These are phyloP conservation scores for Aristolochia contorta DNA, from an alignment of 164 flowering plant species.

Conservation along the genomic window DNA sequence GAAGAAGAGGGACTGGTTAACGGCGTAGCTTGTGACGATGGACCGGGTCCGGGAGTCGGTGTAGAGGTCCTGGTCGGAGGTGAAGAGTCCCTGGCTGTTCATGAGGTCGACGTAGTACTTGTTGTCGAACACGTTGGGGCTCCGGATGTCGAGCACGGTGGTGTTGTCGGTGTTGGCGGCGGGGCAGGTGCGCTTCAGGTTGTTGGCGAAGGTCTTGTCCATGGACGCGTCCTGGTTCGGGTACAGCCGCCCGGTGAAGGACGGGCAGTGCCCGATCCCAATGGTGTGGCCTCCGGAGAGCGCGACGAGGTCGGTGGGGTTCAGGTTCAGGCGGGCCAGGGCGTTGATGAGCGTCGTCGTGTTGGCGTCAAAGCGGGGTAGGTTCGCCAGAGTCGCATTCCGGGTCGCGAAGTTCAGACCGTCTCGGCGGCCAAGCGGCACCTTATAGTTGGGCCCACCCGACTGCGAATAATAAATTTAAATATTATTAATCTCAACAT, in stretches of 20 bases:
- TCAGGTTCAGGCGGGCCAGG: slow-evolving; percentile 28
- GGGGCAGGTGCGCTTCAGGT: slow-evolving; percentile 37
- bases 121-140: slow-evolving; percentile 54
- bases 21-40: slow-evolving; percentile 46
- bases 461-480: too few species aligned
- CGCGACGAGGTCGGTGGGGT: slow-evolving; percentile 50
- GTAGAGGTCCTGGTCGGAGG: slow-evolving; percentile 57
- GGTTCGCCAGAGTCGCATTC: slow-evolving; percentile 30
- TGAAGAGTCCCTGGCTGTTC: slow-evolving; percentile 58
- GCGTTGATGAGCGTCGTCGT: slow-evolving; percentile 18
- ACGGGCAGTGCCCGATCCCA: slow-evolving; percentile 49
- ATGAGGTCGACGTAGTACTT: slow-evolving; percentile 59
- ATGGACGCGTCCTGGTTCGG: slow-evolving; percentile 34
- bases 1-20: slow-evolving; percentile 33
- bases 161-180: slow-evolving; percentile 19
- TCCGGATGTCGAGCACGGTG: slow-evolving; percentile 14
- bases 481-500: too few species aligned
- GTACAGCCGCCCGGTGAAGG: slow-evolving; percentile 47
- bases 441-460: slow-evolving; percentile 46
- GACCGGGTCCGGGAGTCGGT: slow-evolving; percentile 29
- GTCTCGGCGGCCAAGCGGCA: slow-evolving; percentile 57
- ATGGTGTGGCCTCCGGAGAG: slow-evolving; percentile 77
- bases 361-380: slow-evolving; percentile 39
- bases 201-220: slow-evolving; percentile 24
- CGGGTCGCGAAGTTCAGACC: slow-evolving; percentile 38